phyloP scores from a whole-genome alignment of 805 yeast genomes.

The Teunomyces funiuensis region DNA sequence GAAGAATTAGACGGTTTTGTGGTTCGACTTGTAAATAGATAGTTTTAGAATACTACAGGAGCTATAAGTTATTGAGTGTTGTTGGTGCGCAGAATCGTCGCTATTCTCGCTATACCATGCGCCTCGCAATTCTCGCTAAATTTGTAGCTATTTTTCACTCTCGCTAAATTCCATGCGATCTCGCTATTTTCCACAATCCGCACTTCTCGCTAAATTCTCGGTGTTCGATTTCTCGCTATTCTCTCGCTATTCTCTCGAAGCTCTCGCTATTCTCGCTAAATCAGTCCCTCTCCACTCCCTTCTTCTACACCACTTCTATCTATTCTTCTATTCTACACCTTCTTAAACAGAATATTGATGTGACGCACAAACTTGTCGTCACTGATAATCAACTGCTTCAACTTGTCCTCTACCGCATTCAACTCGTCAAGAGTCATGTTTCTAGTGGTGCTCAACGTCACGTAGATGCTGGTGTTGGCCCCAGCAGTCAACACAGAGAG shows the following conservation, averaged over 20 bases:
- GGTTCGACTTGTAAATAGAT: slow-evolving; percentile 2
- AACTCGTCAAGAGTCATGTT: slow-evolving; percentile 25
- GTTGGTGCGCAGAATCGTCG: too few species aligned
- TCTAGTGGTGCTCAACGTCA: slow-evolving; percentile 30
- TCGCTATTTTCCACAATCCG: not conserved
- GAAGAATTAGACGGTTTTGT: slow-evolving; percentile 1
- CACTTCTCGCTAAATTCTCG: too few species aligned
- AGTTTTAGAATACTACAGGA: too few species aligned
- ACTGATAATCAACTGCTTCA: slow-evolving; percentile 33
- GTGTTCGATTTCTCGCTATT: not conserved
- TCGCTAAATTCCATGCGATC: too few species aligned
- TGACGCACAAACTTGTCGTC: slow-evolving; percentile 45
- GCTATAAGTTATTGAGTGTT: too few species aligned
- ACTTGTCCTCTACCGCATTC: slow-evolving; percentile 28
- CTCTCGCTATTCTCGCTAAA: not conserved
- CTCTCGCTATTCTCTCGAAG: not conserved
- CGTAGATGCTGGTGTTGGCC: slow-evolving; percentile 49
- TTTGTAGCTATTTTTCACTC: not conserved
- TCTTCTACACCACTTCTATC: not conserved
- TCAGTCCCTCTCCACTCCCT: not conserved
- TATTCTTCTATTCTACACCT: slow-evolving; percentile 1
- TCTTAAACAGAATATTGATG: slow-evolving; percentile 39
- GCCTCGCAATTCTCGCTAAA: not conserved
- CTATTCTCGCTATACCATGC: too few species aligned
- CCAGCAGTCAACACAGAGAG: slow-evolving; percentile 56